Evolutionary conservation across 2,329 filamentous ascomycete genomes (phyloP).

Genomic region (Epichloe sp.): DNA sequence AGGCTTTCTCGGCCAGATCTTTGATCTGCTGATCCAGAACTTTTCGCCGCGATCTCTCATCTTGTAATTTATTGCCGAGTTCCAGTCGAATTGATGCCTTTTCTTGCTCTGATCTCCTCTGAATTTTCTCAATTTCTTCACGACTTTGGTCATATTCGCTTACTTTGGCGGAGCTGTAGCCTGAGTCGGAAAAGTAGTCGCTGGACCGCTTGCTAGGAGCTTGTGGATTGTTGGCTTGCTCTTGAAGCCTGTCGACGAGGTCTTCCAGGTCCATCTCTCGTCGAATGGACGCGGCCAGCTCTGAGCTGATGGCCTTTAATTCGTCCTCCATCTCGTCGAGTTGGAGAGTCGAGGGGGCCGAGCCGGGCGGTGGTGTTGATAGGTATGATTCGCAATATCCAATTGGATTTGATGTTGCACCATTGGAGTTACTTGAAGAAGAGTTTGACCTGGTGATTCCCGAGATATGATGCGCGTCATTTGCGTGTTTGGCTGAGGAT

Average conservation of each 20-base stretch:
- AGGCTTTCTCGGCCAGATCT: constrained; percentile 65
- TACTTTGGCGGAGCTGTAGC: constrained; percentile 70
- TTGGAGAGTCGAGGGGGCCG: constrained; percentile 32
- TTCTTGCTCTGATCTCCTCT: constrained; percentile 78
- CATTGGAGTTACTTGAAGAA: constrained; percentile 23
- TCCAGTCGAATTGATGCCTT: constrained; percentile 77
- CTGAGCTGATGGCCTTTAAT: constrained; percentile 80
- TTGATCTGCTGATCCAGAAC: constrained; percentile 75
- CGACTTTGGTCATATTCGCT: constrained; percentile 50
- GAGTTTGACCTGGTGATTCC: constrained; percentile 1
- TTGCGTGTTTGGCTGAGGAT: constrained; percentile 27
- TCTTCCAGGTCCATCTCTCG: constrained; percentile 96
- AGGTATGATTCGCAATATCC: constrained; percentile 39
- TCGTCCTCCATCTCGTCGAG: constrained; percentile 90
- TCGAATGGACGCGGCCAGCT: constrained; percentile 84
- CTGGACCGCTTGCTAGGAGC: constrained; percentile 63
- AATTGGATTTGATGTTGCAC: constrained; percentile 28
- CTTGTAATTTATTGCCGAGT: constrained; percentile 73
- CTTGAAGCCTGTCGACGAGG: constrained; percentile 73
- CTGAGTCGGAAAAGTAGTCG: constrained; percentile 97
- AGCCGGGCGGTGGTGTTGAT: constrained; percentile 32
- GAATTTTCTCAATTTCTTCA: constrained; percentile 69
- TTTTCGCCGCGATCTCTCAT: constrained; percentile 65
- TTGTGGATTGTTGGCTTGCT: constrained; percentile 52
- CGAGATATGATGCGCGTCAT: constrained; percentile 17